phyloP scores from a whole-genome alignment of 1,284 basidiomycete species.

The Naganishia sp. region DNA sequence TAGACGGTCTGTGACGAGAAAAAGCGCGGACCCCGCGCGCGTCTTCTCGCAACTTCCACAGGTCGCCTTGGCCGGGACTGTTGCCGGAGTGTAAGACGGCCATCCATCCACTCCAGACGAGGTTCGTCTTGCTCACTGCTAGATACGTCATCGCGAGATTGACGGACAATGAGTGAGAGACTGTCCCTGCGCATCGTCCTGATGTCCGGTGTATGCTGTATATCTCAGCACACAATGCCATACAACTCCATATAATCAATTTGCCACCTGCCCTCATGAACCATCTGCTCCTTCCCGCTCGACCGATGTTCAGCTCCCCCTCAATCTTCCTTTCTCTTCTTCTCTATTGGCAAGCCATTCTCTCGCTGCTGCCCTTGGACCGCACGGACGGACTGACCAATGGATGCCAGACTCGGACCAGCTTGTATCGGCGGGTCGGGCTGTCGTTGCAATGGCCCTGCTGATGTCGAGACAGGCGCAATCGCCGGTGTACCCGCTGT shows the following conservation, averaged over 20 bases:
- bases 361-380: background rate
- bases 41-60: conserved; percentile 17
- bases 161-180: background rate
- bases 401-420: too few relatives aligned
- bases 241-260: too few relatives aligned
- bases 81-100: background rate
- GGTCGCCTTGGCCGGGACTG: background rate
- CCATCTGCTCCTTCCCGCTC: background rate
- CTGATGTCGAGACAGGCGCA: background rate
- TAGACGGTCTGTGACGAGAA: background rate
- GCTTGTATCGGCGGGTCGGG: too few relatives aligned
- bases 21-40: conserved; percentile 4
- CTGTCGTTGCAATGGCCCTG: background rate
- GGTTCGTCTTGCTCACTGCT: too few relatives aligned
- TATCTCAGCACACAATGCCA: too few relatives aligned
- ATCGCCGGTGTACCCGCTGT: background rate
- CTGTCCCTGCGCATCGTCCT: background rate
- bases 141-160: too few relatives aligned
- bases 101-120: too few relatives aligned
- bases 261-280: too few relatives aligned
- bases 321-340: conserved; percentile 19
- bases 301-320: too few relatives aligned
- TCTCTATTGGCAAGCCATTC: conserved; percentile 10
- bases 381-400: too few relatives aligned
- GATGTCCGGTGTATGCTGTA: too few relatives aligned